Conservation (phyloP, 169 alveolate species). For the Plasmodium yoelii region DNA sequence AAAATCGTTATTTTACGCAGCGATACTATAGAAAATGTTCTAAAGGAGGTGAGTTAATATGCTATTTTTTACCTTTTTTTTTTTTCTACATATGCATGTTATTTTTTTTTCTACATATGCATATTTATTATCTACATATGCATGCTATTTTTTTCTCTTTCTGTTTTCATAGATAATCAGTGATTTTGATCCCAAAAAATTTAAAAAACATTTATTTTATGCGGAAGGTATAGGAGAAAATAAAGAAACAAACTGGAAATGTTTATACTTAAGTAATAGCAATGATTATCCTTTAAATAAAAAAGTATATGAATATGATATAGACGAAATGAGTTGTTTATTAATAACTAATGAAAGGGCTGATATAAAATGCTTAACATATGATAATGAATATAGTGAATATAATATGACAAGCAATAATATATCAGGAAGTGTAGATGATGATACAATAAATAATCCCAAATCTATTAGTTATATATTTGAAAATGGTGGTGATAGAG, state of each 20-base stretch:
- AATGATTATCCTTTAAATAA: slow-evolving; percentile 17
- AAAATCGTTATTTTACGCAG: slow-evolving; percentile 44
- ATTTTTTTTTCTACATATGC: not conserved
- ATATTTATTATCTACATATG: not conserved
- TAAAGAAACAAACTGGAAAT: slow-evolving; percentile 47
- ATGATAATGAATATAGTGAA: slow-evolving; percentile 12
- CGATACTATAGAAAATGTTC: slow-evolving; percentile 46
- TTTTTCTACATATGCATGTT: not conserved
- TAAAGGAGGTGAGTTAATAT: slow-evolving; percentile 22
- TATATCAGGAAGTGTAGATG: slow-evolving; percentile 3
- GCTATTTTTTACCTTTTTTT: not conserved
- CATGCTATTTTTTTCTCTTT: not conserved
- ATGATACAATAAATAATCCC: not conserved
- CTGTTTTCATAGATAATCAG: slow-evolving; percentile 9
- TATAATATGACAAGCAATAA: slow-evolving; percentile 7
- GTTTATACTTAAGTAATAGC: slow-evolving; percentile 16
- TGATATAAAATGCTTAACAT: slow-evolving; percentile 49
- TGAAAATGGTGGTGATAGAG: slow-evolving; percentile 79
- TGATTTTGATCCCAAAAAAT: slow-evolving; percentile 8
- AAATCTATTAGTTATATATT: slow-evolving; percentile 41
- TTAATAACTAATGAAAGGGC: slow-evolving; percentile 44
- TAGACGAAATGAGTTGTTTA: slow-evolving; percentile 38
- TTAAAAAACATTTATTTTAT: slow-evolving; percentile 39
- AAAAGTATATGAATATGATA: slow-evolving; percentile 22
- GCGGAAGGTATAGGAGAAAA: slow-evolving; percentile 22